Conservation (phyloP, 768 basidiomycete genomes). For the Chalciporus piperatus region DNA sequence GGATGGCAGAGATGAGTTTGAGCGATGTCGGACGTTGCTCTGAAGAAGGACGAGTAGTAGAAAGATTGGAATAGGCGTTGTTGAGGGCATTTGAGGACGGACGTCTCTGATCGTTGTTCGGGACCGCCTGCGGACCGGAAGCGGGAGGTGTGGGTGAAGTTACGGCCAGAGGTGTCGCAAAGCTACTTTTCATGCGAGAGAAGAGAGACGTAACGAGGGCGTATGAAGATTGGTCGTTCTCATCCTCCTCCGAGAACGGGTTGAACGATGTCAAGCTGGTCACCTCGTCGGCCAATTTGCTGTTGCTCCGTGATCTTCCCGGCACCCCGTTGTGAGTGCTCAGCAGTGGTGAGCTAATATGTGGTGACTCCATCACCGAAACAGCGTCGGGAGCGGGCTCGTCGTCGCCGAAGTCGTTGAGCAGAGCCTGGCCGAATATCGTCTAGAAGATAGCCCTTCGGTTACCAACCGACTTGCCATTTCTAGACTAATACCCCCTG, state of each 20-base stretch:
- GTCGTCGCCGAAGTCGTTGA: background rate
- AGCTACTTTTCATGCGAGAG: conserved; percentile 77
- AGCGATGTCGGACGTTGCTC: conserved; percentile 62
- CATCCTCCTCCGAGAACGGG: conserved; percentile 91
- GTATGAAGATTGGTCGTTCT: conserved; percentile 85
- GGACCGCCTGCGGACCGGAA: conserved; percentile 29
- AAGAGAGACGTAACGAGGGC: conserved; percentile 79
- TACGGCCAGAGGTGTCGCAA: conserved; percentile 63
- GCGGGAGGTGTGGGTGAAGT: conserved; percentile 38
- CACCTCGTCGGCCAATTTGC: conserved; percentile 57
- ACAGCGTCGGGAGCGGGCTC: background rate
- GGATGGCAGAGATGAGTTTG: conserved; percentile 46
- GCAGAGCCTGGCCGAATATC: too few relatives aligned
- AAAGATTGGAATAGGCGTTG: conserved; percentile 42
- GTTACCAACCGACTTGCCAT: conserved; percentile 4
- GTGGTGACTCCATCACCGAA: conserved; percentile 34
- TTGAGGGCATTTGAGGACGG: conserved; percentile 49
- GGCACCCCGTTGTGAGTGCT: conserved; percentile 39
- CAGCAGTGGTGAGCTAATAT: conserved; percentile 28
- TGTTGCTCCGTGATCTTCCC: conserved; percentile 61
- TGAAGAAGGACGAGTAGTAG: conserved; percentile 44
- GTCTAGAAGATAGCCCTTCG: conserved; percentile 2
- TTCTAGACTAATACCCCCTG: conserved; percentile 7
- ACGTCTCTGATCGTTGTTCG: conserved; percentile 52
- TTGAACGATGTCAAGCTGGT: conserved; percentile 83